A percentile compares a stretch with the other conserved stretches of the same genome.
These are phyloP conservation scores for Rubroshorea leprosula DNA, from an alignment of 345 rosid genomes.

Conservation along the genomic window DNA sequence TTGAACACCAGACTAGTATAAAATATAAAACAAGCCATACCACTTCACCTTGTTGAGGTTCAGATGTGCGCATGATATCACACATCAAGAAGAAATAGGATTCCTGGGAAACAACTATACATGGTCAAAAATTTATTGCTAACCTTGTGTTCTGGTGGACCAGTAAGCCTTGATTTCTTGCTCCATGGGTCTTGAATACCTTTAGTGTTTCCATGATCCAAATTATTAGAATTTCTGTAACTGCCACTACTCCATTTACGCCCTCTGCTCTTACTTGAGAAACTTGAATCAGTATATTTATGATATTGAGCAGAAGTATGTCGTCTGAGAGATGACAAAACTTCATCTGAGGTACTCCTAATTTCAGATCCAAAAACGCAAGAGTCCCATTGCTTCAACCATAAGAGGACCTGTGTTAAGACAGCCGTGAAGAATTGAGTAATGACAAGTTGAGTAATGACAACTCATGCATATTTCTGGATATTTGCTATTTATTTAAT, in stretches of 20 bases:
- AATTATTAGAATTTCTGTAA: conserved; percentile 29
- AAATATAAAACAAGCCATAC: neutral
- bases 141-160: conserved; percentile 89
- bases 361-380: conserved; percentile 95
- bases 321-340: conserved; percentile 75
- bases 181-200: conserved; percentile 36
- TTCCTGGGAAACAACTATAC: neutral
- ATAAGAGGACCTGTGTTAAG: conserved; percentile 65
- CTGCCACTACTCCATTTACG: conserved; percentile 43
- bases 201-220: conserved; percentile 32
- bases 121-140: conserved; percentile 14
- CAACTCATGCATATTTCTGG: conserved; percentile 4
- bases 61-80: neutral
- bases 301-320: conserved; percentile 66
- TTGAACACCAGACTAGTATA: neutral
- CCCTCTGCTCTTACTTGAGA: conserved; percentile 42
- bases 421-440: conserved; percentile 7
- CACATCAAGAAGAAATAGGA: neutral
- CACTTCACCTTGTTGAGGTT: neutral
- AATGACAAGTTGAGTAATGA: neutral
- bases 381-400: conserved; percentile 99
- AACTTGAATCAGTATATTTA: conserved; percentile 40
- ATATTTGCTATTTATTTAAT: neutral
- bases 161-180: conserved; percentile 51
- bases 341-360: conserved; percentile 84